Evolutionary conservation across 306 rosid species (phyloP).

Genomic region (Heteromeles arbutifolia): DNA sequence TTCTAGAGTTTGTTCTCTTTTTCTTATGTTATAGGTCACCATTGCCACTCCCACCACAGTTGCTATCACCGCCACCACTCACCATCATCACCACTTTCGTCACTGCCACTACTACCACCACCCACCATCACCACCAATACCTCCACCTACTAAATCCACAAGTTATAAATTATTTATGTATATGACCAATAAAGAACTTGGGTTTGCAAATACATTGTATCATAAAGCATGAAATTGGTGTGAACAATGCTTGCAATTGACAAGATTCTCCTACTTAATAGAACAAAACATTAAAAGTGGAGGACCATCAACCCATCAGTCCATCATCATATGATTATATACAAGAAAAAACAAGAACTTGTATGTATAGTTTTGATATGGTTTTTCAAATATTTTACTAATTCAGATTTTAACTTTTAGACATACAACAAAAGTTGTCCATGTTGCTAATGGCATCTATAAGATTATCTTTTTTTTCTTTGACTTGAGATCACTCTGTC

Average conservation of each 20-base stretch:
- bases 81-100: no score
- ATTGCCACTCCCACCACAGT: no score
- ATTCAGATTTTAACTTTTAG: background rate
- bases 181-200: no score
- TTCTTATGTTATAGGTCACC: no score
- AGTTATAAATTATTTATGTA: no score
- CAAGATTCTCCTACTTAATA: slow-evolving; percentile 6
- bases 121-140: background rate
- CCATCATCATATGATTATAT: background rate
- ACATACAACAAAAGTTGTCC: background rate
- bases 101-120: background rate
- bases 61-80: no score
- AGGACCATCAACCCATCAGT: background rate
- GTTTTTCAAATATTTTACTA: background rate
- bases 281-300: background rate
- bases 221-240: background rate
- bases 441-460: background rate
- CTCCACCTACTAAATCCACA: no score
- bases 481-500: background rate
- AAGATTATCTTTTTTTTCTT: background rate
- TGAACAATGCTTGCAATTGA: background rate
- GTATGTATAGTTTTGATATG: background rate
- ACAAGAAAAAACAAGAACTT: background rate
- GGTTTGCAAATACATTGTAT: no score
- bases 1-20: no score